Evolutionary conservation across 345 rosid genomes (phyloP).

Genomic region (Rhodomyrtus tomentosa): DNA sequence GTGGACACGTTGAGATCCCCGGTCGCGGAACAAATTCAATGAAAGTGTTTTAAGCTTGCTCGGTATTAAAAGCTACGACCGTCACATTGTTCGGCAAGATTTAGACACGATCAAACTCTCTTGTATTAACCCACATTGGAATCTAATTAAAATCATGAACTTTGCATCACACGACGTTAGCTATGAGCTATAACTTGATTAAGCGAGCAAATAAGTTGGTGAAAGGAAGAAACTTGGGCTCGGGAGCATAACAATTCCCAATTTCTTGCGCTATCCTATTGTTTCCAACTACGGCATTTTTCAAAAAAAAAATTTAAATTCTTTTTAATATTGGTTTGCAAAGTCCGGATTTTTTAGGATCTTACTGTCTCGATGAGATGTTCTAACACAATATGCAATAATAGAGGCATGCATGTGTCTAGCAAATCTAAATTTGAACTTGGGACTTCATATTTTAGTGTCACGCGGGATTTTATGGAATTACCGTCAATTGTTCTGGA

Average conservation of each 20-base stretch:
- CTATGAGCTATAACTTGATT: not conserved
- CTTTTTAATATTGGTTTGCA: too few species aligned
- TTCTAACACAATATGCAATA: too few species aligned
- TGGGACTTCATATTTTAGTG: rapidly evolving
- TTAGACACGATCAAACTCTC: not conserved
- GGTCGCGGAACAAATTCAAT: too few species aligned
- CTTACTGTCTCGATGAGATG: too few species aligned
- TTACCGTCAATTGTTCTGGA: too few species aligned
- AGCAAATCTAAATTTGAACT: too few species aligned
- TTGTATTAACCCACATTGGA: not conserved
- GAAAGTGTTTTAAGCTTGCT: too few species aligned
- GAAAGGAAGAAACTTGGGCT: not conserved
- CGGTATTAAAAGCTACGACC: too few species aligned
- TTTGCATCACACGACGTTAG: not conserved
- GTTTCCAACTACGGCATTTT: not conserved
- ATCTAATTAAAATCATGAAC: not conserved
- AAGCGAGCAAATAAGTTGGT: not conserved
- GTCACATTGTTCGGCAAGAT: rapidly evolving
- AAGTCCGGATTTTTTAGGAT: not conserved
- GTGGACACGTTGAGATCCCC: not conserved
- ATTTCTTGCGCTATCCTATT: not conserved
- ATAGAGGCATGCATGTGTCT: too few species aligned
- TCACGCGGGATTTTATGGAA: too few species aligned
- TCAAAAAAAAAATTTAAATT: too few species aligned
- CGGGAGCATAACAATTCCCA: not conserved